phyloP scores from a whole-genome alignment of 140 eudicot genomes.

The Erigeron philadelphicus region DNA sequence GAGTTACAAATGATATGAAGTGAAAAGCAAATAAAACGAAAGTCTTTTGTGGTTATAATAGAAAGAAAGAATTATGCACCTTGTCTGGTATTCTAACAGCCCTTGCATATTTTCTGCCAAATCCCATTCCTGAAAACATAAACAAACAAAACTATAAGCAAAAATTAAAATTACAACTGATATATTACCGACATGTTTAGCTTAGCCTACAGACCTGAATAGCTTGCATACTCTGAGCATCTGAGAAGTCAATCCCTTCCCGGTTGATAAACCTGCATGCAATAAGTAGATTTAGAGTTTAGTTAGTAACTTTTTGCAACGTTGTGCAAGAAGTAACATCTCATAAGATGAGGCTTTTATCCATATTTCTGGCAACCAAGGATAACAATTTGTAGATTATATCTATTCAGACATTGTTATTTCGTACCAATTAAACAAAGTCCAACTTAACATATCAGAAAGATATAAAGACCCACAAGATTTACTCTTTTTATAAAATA shows the following conservation, averaged over 20 bases:
- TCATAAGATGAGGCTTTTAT: slow-evolving; percentile 9
- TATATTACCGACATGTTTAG: slow-evolving; percentile 11
- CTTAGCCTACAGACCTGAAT: slow-evolving; percentile 57
- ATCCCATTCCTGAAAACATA: slow-evolving; percentile 76
- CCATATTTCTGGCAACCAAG: slow-evolving; percentile 10
- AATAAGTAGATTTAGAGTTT: slow-evolving; percentile 15
- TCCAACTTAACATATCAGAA: neutral
- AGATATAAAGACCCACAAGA: slow-evolving; percentile 5
- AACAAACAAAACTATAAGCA: slow-evolving; percentile 10
- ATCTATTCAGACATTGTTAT: neutral
- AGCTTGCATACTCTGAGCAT: slow-evolving; percentile 94
- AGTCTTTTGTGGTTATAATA: slow-evolving; percentile 12
- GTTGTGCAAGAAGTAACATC: slow-evolving; percentile 11
- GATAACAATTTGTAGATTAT: slow-evolving; percentile 14
- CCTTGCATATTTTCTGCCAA: slow-evolving; percentile 89
- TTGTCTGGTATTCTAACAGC: slow-evolving; percentile 86
- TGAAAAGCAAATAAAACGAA: slow-evolving; percentile 5
- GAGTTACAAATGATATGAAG: no score
- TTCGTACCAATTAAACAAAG: slow-evolving; percentile 7
- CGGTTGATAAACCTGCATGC: slow-evolving; percentile 75
- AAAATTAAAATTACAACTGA: slow-evolving; percentile 5
- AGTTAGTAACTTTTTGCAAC: slow-evolving; percentile 9
- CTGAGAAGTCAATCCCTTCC: slow-evolving; percentile 97
- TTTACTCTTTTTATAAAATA: neutral
- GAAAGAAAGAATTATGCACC: slow-evolving; percentile 37